These are phyloP conservation scores for Panicum virgatum DNA, from an alignment of 202 grass and related monocot genomes.

Conservation along the genomic window DNA sequence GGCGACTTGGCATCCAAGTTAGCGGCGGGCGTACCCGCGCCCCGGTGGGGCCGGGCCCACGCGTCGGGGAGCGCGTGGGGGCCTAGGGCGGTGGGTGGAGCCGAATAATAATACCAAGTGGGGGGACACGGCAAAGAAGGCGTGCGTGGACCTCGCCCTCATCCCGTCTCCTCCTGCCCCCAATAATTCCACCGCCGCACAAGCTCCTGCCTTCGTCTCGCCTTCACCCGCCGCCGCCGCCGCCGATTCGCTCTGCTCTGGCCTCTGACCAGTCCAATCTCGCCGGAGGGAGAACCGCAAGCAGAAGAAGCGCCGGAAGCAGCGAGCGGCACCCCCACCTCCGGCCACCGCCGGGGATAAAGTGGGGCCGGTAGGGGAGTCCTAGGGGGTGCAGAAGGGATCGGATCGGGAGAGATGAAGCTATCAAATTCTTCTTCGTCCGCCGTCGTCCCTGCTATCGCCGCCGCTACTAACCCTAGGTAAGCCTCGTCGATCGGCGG, in stretches of 20 bases:
- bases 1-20: conserved; percentile 40
- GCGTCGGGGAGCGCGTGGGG: background rate
- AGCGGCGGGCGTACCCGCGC: background rate
- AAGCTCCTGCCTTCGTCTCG: background rate
- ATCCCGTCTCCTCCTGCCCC: background rate
- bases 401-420: conserved; percentile 50
- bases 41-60: background rate
- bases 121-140: conserved; percentile 38
- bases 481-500: conserved; percentile 23
- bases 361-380: conserved; percentile 32
- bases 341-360: conserved; percentile 43
- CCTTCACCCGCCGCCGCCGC: background rate
- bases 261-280: background rate
- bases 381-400: conserved; percentile 32
- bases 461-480: conserved; percentile 32
- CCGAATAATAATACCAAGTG: background rate
- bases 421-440: conserved; percentile 18
- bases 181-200: conserved; percentile 43
- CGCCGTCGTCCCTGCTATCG: conserved; percentile 16
- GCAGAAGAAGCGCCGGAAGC: background rate
- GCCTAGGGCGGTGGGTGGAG: background rate
- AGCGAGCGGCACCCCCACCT: background rate
- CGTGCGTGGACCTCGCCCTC: conserved; percentile 33
- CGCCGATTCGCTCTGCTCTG: conserved; percentile 15
- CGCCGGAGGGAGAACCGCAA: background rate